A percentile compares a stretch with the other conserved stretches of the same genome.
Conservation (phyloP, 257 asterid species). For the Nemophila menziesii region DNA sequence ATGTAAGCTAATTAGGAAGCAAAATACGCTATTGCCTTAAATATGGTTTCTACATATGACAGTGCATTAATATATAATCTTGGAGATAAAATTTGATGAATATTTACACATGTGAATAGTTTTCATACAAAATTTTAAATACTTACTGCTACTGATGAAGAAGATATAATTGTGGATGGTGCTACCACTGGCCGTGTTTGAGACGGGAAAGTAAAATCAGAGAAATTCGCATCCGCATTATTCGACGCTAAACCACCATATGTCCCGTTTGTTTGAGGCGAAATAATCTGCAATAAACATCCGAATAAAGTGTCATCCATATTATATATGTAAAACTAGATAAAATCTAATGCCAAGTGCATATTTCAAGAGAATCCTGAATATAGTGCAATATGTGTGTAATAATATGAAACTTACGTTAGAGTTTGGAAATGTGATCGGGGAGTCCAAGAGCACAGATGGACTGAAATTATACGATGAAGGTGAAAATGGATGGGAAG, state of each 20-base stretch:
- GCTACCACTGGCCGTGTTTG: slow-evolving; percentile 21
- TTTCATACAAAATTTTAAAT: no score
- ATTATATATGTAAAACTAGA: no score
- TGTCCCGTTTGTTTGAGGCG: slow-evolving; percentile 56
- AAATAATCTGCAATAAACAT: slow-evolving; percentile 31
- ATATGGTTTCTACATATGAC: no score
- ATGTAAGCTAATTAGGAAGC: no score
- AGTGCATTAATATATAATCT: no score
- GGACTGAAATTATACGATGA: slow-evolving; percentile 66
- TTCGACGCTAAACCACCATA: slow-evolving; percentile 25
- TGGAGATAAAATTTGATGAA: no score
- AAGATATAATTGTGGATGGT: slow-evolving; percentile 1
- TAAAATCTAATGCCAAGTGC: not conserved
- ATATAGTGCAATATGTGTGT: no score
- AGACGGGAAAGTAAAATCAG: slow-evolving; percentile 50
- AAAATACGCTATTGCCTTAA: no score
- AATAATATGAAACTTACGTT: slow-evolving; percentile 33
- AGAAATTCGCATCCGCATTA: slow-evolving; percentile 26
- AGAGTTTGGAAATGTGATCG: slow-evolving; percentile 47
- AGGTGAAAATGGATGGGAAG: slow-evolving; percentile 64
- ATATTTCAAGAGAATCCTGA: no score
- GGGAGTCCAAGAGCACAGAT: slow-evolving; percentile 67
- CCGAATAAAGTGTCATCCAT: no score
- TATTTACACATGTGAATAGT: no score
- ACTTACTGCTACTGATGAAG: slow-evolving; percentile 4